Percentiles rank a stretch among this genome's conserved stretches.
phyloP scores from a whole-genome alignment of 2,329 filamentous ascomycete species.

The Trichoderma oligosporum region DNA sequence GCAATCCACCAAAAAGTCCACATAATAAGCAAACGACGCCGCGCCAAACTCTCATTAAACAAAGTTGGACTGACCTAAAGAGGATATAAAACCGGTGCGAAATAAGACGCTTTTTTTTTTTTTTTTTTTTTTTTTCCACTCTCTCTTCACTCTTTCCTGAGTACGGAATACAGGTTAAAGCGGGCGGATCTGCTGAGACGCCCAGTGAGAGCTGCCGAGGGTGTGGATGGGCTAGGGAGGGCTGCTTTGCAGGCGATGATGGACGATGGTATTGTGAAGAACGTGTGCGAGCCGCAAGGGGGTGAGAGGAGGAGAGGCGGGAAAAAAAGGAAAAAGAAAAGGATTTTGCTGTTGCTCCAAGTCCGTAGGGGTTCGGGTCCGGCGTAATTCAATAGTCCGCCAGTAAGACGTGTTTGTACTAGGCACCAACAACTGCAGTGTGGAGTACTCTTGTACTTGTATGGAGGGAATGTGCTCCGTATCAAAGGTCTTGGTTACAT shows the following conservation, averaged over 20 bases:
- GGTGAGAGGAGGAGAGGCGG: neutral
- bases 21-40: neutral
- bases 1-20: too few relatives aligned
- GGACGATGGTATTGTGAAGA: neutral
- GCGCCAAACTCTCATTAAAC: neutral
- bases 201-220: conserved; percentile 12
- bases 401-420: neutral
- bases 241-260: conserved; percentile 5
- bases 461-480: too few relatives aligned
- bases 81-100: neutral
- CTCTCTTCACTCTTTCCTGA: neutral
- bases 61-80: neutral
- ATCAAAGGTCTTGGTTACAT: too few relatives aligned
- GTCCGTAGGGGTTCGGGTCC: conserved; percentile 13
- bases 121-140: too few relatives aligned
- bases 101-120: neutral
- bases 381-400: conserved; percentile 16
- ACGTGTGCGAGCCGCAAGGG: neutral
- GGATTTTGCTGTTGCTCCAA: neutral
- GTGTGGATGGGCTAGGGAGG: conserved; percentile 9
- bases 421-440: too few relatives aligned
- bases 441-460: too few relatives aligned
- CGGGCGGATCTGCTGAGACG: conserved; percentile 15
- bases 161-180: conserved; percentile 2
- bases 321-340: neutral